Evolutionary conservation across 140 eudicot species (phyloP).

Genomic region (Anethum foeniculum): DNA sequence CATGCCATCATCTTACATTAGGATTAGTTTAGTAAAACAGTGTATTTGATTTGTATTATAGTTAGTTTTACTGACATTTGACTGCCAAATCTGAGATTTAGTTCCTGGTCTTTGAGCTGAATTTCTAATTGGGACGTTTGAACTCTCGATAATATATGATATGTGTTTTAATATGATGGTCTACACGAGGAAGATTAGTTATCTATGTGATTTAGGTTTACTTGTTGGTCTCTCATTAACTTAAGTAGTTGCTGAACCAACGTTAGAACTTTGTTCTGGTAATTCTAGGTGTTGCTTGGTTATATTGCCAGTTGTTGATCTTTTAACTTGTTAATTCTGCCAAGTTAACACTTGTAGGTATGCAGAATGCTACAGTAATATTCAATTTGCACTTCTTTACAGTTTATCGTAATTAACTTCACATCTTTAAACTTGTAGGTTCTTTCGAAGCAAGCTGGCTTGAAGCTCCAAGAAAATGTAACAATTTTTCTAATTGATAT

Average conservation of each 20-base stretch:
- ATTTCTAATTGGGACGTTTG: background rate
- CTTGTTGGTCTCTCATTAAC: background rate
- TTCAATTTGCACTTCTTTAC: constrained; percentile 6
- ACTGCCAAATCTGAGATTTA: background rate
- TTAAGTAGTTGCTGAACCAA: background rate
- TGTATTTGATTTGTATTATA: background rate
- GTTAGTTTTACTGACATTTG: background rate
- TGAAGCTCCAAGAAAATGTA: constrained; percentile 85
- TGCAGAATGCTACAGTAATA: background rate
- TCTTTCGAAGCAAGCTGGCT: constrained; percentile 90
- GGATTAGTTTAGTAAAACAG: background rate
- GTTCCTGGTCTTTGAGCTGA: background rate
- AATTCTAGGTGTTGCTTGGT: background rate
- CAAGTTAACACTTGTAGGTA: background rate
- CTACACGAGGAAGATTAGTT: background rate
- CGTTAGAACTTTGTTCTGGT: background rate
- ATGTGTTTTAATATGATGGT: background rate
- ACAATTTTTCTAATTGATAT: background rate
- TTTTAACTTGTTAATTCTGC: background rate
- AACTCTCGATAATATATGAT: background rate
- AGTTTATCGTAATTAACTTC: background rate
- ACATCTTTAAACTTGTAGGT: constrained; percentile 42
- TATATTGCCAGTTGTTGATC: background rate
- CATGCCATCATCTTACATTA: background rate
- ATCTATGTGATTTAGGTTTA: background rate